Conservation (phyloP, 306 rosid genomes). For the Fagus crenata region DNA sequence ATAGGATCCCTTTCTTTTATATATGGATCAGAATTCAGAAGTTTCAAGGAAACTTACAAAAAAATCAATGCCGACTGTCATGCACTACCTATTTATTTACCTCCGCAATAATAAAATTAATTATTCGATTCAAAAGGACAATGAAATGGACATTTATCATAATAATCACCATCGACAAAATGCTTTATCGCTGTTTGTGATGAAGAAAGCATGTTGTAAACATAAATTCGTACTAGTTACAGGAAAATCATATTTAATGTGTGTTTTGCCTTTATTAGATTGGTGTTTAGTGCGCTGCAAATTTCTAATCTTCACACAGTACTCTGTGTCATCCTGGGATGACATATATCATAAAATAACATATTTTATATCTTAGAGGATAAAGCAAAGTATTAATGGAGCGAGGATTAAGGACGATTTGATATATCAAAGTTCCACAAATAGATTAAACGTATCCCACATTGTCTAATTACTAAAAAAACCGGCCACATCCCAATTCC, state of each 20-base stretch:
- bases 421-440: not conserved
- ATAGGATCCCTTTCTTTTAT: no score
- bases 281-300: no score
- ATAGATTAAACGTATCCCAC: not conserved
- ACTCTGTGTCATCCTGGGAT: no score
- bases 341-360: no score
- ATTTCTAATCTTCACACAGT: no score
- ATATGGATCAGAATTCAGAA: no score
- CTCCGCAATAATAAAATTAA: not conserved
- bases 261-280: no score
- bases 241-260: no score
- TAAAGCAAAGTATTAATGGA: not conserved
- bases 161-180: not conserved
- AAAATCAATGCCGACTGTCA: not conserved
- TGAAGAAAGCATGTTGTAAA: not conserved
- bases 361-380: not conserved
- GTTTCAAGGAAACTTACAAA: not conserved
- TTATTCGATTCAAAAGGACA: not conserved
- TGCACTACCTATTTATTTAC: not conserved
- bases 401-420: not conserved
- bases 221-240: not conserved
- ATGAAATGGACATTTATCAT: not conserved
- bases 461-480: not conserved
- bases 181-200: not conserved
- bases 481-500: not conserved